Evolutionary conservation across 805 yeast genomes (phyloP).

Genomic region (Pichia californica): DNA sequence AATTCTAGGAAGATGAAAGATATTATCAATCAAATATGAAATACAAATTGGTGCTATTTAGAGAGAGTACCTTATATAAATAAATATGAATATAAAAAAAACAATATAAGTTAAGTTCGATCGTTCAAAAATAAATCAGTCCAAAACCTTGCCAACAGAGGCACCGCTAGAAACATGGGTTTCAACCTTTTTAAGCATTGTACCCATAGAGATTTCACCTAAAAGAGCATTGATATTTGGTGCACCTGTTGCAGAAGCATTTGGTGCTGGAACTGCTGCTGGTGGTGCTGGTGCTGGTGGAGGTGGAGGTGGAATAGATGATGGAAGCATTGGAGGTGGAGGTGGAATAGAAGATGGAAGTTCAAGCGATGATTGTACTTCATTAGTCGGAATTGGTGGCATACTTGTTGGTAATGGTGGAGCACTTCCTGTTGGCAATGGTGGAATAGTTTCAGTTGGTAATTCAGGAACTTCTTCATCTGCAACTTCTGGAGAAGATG

Average conservation of each 20-base stretch:
- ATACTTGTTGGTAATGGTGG: conserved; percentile 17
- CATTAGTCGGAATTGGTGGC: conserved; percentile 30
- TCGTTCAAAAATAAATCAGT: background rate
- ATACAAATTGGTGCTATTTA: too few relatives aligned
- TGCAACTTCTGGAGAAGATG: conserved; percentile 17
- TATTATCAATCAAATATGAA: too few relatives aligned
- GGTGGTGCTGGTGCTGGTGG: conserved; percentile 26
- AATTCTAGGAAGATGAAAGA: too few relatives aligned
- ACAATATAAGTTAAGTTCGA: too few relatives aligned
- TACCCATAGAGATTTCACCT: conserved; percentile 53
- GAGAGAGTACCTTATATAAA: too few relatives aligned
- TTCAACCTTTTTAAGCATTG: conserved; percentile 44
- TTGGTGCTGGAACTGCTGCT: conserved; percentile 33
- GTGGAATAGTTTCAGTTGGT: too few relatives aligned
- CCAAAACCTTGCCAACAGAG: conserved; percentile 44
- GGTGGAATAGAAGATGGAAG: conserved; percentile 27
- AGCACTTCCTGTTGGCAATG: conserved; percentile 10
- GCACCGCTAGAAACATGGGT: conserved; percentile 41
- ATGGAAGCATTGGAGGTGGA: conserved; percentile 31
- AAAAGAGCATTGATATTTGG: conserved; percentile 36
- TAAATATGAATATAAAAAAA: too few relatives aligned
- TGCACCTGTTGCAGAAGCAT: conserved; percentile 26
- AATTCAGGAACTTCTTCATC: too few relatives aligned
- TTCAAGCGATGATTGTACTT: conserved; percentile 24
- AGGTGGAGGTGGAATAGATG: conserved; percentile 21